A percentile compares a stretch with the other conserved stretches of the same genome.
phyloP scores from a whole-genome alignment of 2,329 filamentous ascomycete species.

The Colletotrichum sp. region DNA sequence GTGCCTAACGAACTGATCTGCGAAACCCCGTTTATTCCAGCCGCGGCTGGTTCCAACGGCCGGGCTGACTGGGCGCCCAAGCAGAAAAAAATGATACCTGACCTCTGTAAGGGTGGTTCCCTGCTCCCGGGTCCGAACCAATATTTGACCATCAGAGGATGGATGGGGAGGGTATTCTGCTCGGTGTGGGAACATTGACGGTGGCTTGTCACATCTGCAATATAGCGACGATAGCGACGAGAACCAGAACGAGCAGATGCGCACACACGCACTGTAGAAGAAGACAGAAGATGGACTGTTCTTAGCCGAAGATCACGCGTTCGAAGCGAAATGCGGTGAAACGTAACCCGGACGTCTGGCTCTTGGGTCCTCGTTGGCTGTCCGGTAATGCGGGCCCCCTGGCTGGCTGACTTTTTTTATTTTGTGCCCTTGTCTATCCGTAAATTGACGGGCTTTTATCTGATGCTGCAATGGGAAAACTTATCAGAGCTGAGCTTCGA shows the following conservation, averaged over 20 bases:
- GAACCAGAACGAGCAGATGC: background rate
- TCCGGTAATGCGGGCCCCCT: background rate
- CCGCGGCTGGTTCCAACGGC: background rate
- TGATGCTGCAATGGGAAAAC: background rate
- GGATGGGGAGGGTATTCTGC: background rate
- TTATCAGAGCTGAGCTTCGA: background rate
- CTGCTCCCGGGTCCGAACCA: background rate
- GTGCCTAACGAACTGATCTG: background rate
- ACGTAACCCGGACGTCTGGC: conserved; percentile 6
- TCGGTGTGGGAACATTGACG: background rate
- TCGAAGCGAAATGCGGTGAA: conserved; percentile 14
- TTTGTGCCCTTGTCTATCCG: background rate
- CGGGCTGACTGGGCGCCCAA: background rate
- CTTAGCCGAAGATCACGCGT: background rate
- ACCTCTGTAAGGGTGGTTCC: background rate
- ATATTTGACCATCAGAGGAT: background rate
- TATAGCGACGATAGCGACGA: background rate
- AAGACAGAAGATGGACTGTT: background rate
- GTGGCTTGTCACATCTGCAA: background rate
- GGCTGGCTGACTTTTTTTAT: background rate
- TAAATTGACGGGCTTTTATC: background rate
- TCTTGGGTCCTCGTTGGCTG: background rate
- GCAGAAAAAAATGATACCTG: background rate
- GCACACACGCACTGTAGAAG: background rate
- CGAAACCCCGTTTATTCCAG: background rate